Evolutionary conservation across 106 monocot species (phyloP).

Genomic region (Dioscorea dumetorum): DNA sequence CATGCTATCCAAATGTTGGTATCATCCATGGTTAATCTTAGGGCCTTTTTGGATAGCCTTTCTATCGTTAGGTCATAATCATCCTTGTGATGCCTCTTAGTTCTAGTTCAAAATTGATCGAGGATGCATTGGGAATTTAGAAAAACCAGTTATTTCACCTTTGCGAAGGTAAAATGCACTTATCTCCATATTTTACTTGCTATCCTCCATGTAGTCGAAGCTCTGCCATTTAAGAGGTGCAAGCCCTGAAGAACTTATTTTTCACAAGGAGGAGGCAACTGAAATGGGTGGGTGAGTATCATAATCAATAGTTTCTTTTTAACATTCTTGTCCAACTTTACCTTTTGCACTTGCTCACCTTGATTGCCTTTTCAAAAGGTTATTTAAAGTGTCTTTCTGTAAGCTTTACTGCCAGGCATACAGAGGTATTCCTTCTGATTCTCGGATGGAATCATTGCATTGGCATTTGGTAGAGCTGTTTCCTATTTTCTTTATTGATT

Average conservation of each 20-base stretch:
- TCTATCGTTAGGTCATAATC: not conserved
- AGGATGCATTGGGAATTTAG: not conserved
- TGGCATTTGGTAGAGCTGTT: too few relatives aligned
- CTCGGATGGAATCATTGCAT: too few relatives aligned
- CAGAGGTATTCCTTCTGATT: too few relatives aligned
- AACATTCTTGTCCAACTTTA: too few relatives aligned
- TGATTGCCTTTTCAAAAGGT: too few relatives aligned
- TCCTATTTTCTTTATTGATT: too few relatives aligned
- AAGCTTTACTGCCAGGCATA: too few relatives aligned
- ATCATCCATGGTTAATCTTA: too few relatives aligned
- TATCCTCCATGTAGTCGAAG: constrained; percentile 57
- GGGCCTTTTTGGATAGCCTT: not conserved
- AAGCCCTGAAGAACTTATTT: constrained; percentile 41
- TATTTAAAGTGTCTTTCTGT: too few relatives aligned
- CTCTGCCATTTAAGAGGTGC: constrained; percentile 75
- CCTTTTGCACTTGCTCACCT: too few relatives aligned
- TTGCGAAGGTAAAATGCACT: not conserved
- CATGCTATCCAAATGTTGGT: too few relatives aligned
- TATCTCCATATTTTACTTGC: not conserved
- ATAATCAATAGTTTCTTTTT: not conserved
- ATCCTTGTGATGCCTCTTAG: not conserved
- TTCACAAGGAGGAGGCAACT: constrained; percentile 82
- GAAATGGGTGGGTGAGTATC: constrained; percentile 97
- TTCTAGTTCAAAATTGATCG: not conserved
- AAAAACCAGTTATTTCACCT: not conserved